These are phyloP conservation scores for Coniochaeta sp. DNA, from an alignment of 2,329 filamentous ascomycete genomes.

Conservation along the genomic window DNA sequence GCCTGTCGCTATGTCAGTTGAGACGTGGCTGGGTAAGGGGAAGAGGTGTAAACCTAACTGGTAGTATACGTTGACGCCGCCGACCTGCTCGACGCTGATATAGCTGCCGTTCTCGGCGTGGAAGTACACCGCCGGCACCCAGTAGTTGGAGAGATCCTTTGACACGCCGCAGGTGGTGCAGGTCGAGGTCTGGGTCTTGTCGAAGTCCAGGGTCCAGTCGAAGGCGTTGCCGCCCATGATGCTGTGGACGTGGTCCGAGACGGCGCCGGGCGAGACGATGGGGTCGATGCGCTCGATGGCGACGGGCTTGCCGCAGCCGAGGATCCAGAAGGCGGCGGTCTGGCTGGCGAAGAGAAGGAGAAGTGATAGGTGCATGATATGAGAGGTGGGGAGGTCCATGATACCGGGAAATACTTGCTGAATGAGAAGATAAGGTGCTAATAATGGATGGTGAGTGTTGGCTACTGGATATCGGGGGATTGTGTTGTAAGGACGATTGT, in stretches of 20 bases:
- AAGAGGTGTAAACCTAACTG: slow-evolving; percentile 26
- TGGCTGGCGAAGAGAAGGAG: background rate
- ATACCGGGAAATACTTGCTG: background rate
- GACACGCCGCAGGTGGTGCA: slow-evolving; percentile 61
- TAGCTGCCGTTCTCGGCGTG: slow-evolving; percentile 22
- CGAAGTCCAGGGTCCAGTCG: slow-evolving; percentile 44
- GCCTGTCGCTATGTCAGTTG: slow-evolving; percentile 13
- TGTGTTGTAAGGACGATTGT: too few species aligned
- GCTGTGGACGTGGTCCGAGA: slow-evolving; percentile 52
- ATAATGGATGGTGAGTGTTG: too few species aligned
- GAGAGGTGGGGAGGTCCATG: background rate
- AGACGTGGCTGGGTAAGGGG: background rate
- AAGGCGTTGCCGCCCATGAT: slow-evolving; percentile 59
- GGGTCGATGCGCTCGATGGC: slow-evolving; percentile 46
- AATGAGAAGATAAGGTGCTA: background rate
- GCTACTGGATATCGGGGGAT: too few species aligned
- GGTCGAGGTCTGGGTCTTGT: slow-evolving; percentile 41
- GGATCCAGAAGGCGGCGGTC: slow-evolving; percentile 6
- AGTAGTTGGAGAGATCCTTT: slow-evolving; percentile 58
- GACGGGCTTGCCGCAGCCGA: slow-evolving; percentile 12
- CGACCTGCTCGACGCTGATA: slow-evolving; percentile 29
- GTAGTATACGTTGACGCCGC: slow-evolving; percentile 44
- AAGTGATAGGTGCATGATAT: background rate
- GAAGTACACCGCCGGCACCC: slow-evolving; percentile 28
- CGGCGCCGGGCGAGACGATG: slow-evolving; percentile 45